These are phyloP conservation scores for Gonapodya sp. DNA, from an alignment of 192 early-diverging fungal genomes.

Conservation along the genomic window DNA sequence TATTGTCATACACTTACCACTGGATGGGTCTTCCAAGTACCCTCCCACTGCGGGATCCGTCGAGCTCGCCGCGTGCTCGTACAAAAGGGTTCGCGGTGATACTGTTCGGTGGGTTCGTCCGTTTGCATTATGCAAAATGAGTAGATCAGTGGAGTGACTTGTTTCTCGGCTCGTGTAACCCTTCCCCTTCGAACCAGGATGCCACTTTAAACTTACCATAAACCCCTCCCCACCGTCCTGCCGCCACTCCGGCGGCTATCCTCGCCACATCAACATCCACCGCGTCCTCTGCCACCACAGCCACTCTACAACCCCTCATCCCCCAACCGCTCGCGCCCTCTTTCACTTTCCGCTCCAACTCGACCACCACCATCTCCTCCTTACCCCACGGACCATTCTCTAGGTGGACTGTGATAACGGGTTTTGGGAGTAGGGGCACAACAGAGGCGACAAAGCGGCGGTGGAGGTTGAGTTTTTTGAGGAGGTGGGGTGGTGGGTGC, in stretches of 20 bases:
- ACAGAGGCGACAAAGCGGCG: not conserved
- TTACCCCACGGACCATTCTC: not conserved
- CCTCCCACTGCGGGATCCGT: not conserved
- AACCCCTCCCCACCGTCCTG: not conserved
- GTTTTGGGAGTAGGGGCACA: not conserved
- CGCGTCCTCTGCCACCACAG: not conserved
- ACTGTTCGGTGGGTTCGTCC: not conserved
- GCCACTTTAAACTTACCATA: not conserved
- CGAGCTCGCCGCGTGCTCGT: not conserved
- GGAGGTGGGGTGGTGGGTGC: not conserved
- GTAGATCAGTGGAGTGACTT: too few species aligned
- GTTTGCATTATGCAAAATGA: too few species aligned
- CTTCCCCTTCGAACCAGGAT: not conserved
- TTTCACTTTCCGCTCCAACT: not conserved
- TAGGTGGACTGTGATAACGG: not conserved
- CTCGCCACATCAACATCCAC: not conserved
- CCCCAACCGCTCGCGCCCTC: not conserved
- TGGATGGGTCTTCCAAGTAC: not conserved
- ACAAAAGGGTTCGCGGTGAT: not conserved
- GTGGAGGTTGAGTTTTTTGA: not conserved
- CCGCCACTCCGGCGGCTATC: not conserved
- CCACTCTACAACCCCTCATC: not conserved
- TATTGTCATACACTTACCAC: not conserved
- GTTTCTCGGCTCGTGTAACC: too few species aligned
- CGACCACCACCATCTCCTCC: not conserved